Base-by-base conservation (phyloP, 1,284 basidiomycete genomes). In the Trichosporon coremiiforme region DNA sequence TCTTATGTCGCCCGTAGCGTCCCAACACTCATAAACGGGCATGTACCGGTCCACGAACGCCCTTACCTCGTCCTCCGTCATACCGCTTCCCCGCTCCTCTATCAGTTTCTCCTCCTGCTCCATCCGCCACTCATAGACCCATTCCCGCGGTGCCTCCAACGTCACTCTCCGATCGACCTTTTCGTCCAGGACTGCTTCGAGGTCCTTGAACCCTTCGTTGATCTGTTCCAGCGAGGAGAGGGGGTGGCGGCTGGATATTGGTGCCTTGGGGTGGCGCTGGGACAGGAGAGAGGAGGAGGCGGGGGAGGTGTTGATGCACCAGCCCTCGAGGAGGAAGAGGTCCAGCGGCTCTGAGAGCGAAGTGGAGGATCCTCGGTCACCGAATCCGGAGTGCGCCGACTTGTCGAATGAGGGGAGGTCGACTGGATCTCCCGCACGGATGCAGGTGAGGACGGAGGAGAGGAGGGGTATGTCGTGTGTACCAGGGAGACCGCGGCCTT, bases 41-140 rank as follows among this genome's bases (percentile, higher is more conserved):
- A 81, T 78, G 74, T 81, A 79, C 62, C 80, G 66, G 68, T 79
- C 77, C n/a, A 85, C 88, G 75, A 84, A 95, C 87, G 79, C 81
- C 76, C 88, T 88, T 38, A 97, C 93, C 77, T 87, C 87, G 73
- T 87, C 88, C 77, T 95, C 93, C 0, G 89, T 86, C 94, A 97
- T 96, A 2, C 94, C 94, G 2, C 93, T 93, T 57, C 93, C 93
- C 73, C 94, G 94, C 63, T 79, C 79, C 0, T 87, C 85, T 80
- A 94, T 96, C 93, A 96, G 95, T 67, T 87, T 78, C 70, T 91
- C 91, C 77, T 97, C 95, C 82, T 95, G 94, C 79, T 96, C 86
- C 36, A 91, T 81, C n/a, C 94, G 86, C 94, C 94, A 95, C 2
- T 57, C 62, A 71, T 83, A 81, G 35, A 84, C 78, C 64, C 78